Conservation (phyloP, 805 yeast species). For the Ogataea pilisensis region DNA sequence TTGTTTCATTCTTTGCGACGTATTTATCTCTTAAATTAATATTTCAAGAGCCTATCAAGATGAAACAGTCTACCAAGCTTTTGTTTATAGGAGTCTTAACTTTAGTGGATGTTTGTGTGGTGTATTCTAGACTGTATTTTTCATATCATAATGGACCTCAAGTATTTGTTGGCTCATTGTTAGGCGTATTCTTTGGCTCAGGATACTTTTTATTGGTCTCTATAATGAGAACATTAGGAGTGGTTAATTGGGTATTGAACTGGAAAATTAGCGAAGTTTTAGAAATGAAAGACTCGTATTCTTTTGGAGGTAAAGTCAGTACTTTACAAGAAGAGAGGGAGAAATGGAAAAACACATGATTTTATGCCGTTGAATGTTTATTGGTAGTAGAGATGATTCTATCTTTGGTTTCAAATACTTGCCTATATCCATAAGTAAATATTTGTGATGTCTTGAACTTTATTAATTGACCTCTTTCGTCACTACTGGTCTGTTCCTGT, state of each 20-base stretch:
- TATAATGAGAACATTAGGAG: slow-evolving; percentile 59
- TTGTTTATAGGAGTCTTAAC: slow-evolving; percentile 29
- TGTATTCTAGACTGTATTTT: slow-evolving; percentile 70
- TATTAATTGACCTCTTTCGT: too few species aligned
- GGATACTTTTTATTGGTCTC: slow-evolving; percentile 51
- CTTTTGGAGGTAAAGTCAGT: slow-evolving; percentile 6
- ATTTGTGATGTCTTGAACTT: too few species aligned
- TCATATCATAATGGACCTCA: slow-evolving; percentile 73
- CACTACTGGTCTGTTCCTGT: too few species aligned
- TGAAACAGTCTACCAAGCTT: slow-evolving; percentile 27
- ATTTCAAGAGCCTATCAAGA: slow-evolving; percentile 37
- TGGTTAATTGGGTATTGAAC: slow-evolving; percentile 58
- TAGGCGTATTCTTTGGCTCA: slow-evolving; percentile 61
- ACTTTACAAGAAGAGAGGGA: slow-evolving; percentile 22
- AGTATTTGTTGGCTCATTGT: slow-evolving; percentile 63
- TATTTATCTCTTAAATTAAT: slow-evolving; percentile 45
- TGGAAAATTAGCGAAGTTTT: slow-evolving; percentile 52
- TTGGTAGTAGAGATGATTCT: too few species aligned
- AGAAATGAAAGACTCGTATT: slow-evolving; percentile 56
- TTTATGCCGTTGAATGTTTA: background rate
- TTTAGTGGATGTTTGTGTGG: slow-evolving; percentile 40
- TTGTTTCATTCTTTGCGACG: slow-evolving; percentile 79
- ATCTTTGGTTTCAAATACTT: too few species aligned
- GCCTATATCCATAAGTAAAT: too few species aligned
- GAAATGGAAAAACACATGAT: slow-evolving; percentile 19